Base-by-base conservation (phyloP, 768 basidiomycete genomes). In the Lenzites betulinus region DNA sequence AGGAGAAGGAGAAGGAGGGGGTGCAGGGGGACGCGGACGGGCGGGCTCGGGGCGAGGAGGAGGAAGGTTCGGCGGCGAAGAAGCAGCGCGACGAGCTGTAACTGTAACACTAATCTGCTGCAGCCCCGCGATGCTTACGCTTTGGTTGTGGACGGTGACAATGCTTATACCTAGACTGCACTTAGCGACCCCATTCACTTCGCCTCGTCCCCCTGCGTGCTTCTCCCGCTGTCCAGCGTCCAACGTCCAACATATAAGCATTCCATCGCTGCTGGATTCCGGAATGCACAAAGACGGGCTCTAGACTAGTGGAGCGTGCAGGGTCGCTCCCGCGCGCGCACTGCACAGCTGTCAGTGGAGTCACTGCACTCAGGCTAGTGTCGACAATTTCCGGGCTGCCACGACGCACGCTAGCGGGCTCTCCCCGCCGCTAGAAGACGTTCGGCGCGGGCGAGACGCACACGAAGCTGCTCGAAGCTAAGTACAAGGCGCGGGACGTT, bases 21-120 rank as follows among this genome's bases (percentile, higher is more conserved):
- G 54, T 54, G 25, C 54, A 49, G 43, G 51, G 35, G 22, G 50
- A 56, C 46, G n/a, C 48, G 25, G 62, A 64, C 23, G 54, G 58
- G n/a, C n/a, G n/a, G n/a, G n/a, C n/a, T n/a, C n/a, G n/a, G 23
- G 47, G 16, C 53, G 58, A 46, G 50, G 63, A 55, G 33, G 52
- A 58, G 54, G 52, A 58, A 58, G 52, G 41, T 39, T 53, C 55
- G 33, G 56, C 64, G 59, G 50, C 44, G 49, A 57, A 50, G 38
- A 57, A 58, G 50, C 57, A 48, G 36, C 65, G 67, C 35, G 70
- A 71, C 58, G 70, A 71, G 63, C 62, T 71, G 38, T 71, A 51
- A 65, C n/a, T 35, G 30, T 18, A 46, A 48, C 13, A 15, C 1
- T 8, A 16, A 43, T 11, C 30, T 33, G 30, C 30, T n/a, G n/a